Evolutionary conservation across 371 early-diverging fungal genomes (phyloP).

Genomic region (Syncephalastrum racemosum): DNA sequence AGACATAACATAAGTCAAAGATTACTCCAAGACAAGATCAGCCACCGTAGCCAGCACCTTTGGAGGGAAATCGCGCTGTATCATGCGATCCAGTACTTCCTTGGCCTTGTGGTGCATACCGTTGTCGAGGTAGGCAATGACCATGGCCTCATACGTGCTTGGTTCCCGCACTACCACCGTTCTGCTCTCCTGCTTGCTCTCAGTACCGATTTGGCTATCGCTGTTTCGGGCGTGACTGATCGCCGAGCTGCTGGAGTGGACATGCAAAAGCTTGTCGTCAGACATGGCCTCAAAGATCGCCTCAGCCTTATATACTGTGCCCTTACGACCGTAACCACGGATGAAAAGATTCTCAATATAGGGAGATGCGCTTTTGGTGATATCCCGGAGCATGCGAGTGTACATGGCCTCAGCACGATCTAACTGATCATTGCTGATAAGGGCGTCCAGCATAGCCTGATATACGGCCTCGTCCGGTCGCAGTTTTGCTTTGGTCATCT

Average conservation of each 20-base stretch:
- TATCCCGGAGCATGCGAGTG: slow-evolving; percentile 20
- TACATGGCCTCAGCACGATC: slow-evolving; percentile 48
- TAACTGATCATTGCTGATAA: slow-evolving; percentile 48
- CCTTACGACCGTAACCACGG: slow-evolving; percentile 55
- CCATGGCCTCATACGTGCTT: slow-evolving; percentile 67
- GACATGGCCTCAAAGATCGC: slow-evolving; percentile 54
- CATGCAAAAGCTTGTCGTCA: slow-evolving; percentile 39
- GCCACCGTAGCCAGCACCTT: slow-evolving; percentile 46
- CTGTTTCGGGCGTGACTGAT: not conserved
- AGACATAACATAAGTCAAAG: not conserved
- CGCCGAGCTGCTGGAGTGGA: not conserved
- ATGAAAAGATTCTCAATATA: slow-evolving; percentile 69
- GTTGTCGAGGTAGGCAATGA: slow-evolving; percentile 54
- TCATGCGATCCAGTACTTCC: slow-evolving; percentile 37
- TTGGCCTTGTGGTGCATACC: slow-evolving; percentile 44
- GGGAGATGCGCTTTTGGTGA: slow-evolving; percentile 43
- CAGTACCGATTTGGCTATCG: not conserved
- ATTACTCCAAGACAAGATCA: slow-evolving; percentile 23
- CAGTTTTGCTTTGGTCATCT: slow-evolving; percentile 45
- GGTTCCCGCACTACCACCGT: slow-evolving; percentile 54
- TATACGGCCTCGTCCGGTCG: slow-evolving; percentile 55
- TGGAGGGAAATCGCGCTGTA: slow-evolving; percentile 48
- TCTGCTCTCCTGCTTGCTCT: not conserved
- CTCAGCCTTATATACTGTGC: slow-evolving; percentile 47
- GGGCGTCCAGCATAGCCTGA: slow-evolving; percentile 60